phyloP scores from a whole-genome alignment of 768 basidiomycete genomes.

The Lactarius trivialis region DNA sequence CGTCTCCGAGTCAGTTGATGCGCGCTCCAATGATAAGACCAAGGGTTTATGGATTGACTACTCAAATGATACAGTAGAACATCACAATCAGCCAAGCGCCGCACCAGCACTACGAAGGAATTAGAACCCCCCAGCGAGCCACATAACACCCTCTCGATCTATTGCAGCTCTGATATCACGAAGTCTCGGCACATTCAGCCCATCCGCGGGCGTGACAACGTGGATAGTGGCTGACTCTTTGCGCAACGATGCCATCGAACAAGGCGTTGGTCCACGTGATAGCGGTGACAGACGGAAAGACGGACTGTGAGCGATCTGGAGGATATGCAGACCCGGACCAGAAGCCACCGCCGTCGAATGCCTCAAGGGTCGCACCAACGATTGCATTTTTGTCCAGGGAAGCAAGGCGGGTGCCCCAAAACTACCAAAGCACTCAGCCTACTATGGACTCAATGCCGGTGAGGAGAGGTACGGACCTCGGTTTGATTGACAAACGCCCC shows the following conservation, averaged over 20 bases:
- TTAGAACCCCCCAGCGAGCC: slow-evolving; percentile 22
- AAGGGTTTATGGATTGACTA: no score
- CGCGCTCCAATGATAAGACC: no score
- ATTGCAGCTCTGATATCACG: slow-evolving; percentile 1
- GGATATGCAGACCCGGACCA: slow-evolving; percentile 16
- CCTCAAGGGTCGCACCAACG: not conserved
- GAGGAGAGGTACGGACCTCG: not conserved
- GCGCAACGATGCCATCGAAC: slow-evolving; percentile 37
- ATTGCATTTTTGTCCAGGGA: not conserved
- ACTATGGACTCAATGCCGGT: not conserved
- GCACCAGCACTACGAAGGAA: not conserved
- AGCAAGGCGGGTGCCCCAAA: not conserved
- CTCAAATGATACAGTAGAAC: no score
- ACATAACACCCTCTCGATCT: slow-evolving; percentile 25
- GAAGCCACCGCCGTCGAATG: not conserved
- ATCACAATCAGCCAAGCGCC: no score
- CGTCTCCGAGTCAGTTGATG: no score
- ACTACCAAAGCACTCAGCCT: not conserved
- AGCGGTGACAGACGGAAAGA: slow-evolving; percentile 1
- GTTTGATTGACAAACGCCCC: not conserved
- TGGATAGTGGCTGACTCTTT: not conserved
- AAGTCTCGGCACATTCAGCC: slow-evolving; percentile 18
- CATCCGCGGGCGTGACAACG: slow-evolving; percentile 19
- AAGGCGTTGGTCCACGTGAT: slow-evolving; percentile 15
- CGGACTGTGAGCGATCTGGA: slow-evolving; percentile 4